Conservation (phyloP, 2,329 filamentous ascomycete genomes). For the Fusarium bactridioides region DNA sequence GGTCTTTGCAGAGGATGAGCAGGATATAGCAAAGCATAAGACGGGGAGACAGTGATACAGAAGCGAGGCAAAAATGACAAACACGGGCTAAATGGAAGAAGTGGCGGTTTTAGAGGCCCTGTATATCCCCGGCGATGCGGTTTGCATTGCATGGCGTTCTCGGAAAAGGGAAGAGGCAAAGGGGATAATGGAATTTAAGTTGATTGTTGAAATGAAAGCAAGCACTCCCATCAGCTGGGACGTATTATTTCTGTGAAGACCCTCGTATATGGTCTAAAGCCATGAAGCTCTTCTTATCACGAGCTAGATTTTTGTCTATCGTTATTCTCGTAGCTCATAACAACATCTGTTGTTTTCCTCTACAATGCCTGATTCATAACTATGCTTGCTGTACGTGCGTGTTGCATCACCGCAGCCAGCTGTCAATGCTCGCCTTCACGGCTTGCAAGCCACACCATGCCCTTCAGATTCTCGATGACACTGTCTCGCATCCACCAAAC, state of each 20-base stretch:
- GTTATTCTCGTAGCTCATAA: slow-evolving; percentile 31
- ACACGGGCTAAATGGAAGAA: slow-evolving; percentile 24
- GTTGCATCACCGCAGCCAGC: not conserved
- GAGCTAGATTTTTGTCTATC: slow-evolving; percentile 18
- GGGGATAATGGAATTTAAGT: slow-evolving; percentile 45
- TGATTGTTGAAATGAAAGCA: slow-evolving; percentile 43
- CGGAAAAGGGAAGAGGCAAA: slow-evolving; percentile 44
- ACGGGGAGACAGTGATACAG: slow-evolving; percentile 23
- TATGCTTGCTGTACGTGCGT: not conserved
- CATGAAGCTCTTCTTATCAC: not conserved
- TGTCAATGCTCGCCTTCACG: slow-evolving; percentile 45
- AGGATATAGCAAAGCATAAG: slow-evolving; percentile 25
- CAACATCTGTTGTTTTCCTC: slow-evolving; percentile 10
- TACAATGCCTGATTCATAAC: not conserved
- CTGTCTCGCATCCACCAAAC: slow-evolving; percentile 65
- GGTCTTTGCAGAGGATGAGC: slow-evolving; percentile 6
- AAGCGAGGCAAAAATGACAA: slow-evolving; percentile 25
- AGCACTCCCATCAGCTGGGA: slow-evolving; percentile 25
- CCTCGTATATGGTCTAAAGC: not conserved
- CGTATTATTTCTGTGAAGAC: slow-evolving; percentile 4
- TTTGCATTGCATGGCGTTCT: slow-evolving; percentile 53
- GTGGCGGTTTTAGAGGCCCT: slow-evolving; percentile 35
- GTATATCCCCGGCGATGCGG: slow-evolving; percentile 48
- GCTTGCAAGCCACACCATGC: slow-evolving; percentile 61
- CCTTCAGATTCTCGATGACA: slow-evolving; percentile 63